Base-by-base conservation (phyloP, 2,329 filamentous ascomycete species). In the Exophiala oligosperma region DNA sequence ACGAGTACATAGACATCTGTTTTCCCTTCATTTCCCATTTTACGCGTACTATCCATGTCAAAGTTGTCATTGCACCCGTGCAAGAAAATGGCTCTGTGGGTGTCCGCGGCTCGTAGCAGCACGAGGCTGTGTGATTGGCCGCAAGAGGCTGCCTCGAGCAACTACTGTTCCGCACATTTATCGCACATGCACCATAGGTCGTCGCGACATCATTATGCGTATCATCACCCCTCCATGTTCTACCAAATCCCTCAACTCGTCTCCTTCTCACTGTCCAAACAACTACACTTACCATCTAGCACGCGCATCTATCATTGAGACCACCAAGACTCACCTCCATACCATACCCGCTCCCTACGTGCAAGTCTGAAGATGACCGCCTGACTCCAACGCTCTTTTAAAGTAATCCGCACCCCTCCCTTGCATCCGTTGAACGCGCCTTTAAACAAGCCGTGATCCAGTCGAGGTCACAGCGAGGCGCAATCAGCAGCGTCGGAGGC, bases 381-480 rank as follows among this genome's bases (percentile, higher is more conserved):
- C 49, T 62, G 51, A 60, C 35, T 56, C 17, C 54, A 49, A 35
- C 24, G 37, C 38, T 37, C 6, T 32, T 24, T 21, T 21, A 50
- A 38, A 48, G 26, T 26, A 24, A 38, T 23, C 26, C 26, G 23
- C 40, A 35, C 41, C 38, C 35, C 58, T 38, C 26, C 48, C 60
- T 56, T 59, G 58, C 54, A 54, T 44, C 51, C 60, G 57, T 57
- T 44, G 47, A 49, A 12, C 49, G 56, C 78, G 77, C 89, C 89
- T 92, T 93, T 91, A 92, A 94, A 92, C 71, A 92, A 71, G 91
- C 91, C 89, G 91, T 92, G 88, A 82, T 87, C 88, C 87, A 57
- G 66, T 29, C 66, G 89, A 88, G 89, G 86, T 88, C 87, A 91
- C 87, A 90, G 91, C 90, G 88, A 95, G 91, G 91, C 87, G 88